Evolutionary conservation across 75 land plant genomes (phyloP).

Genomic region (Isoetes taiwanensis): DNA sequence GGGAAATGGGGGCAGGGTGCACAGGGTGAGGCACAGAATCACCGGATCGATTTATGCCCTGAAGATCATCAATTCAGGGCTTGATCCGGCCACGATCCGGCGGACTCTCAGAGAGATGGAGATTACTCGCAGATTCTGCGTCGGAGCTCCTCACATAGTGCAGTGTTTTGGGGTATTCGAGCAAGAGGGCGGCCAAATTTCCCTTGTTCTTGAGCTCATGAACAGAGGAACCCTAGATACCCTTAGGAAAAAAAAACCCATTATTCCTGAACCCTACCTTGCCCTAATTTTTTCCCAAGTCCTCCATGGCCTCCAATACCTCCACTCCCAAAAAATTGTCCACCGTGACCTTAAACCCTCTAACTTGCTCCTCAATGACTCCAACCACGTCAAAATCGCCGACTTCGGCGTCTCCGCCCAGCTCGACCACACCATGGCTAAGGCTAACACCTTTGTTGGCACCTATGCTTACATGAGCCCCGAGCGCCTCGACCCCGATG

Average conservation of each 20-base stretch:
- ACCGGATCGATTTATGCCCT: not conserved
- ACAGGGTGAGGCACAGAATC: not conserved
- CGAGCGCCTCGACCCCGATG: not conserved
- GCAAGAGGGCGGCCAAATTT: not conserved
- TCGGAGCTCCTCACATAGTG: not conserved
- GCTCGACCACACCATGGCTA: not conserved
- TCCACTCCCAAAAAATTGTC: not conserved
- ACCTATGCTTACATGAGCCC: conserved; percentile 6
- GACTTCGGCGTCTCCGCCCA: not conserved
- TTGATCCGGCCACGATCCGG: not conserved
- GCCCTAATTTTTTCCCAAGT: not conserved
- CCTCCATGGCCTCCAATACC: not conserved
- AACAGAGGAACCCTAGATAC: not conserved
- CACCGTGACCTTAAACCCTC: conserved; percentile 3
- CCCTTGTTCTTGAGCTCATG: not conserved
- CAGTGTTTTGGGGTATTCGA: conserved; percentile 3
- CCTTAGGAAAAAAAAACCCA: not conserved
- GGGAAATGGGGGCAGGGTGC: not conserved
- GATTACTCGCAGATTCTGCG: not conserved
- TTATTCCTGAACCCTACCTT: not conserved
- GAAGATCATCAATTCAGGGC: not conserved
- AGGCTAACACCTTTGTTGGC: conserved; percentile 1
- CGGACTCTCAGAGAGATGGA: not conserved
- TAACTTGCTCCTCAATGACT: not conserved
- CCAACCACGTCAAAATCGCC: not conserved